These are phyloP conservation scores for Tuber indicum DNA, from an alignment of 495 filamentous ascomycete genomes.

Conservation along the genomic window DNA sequence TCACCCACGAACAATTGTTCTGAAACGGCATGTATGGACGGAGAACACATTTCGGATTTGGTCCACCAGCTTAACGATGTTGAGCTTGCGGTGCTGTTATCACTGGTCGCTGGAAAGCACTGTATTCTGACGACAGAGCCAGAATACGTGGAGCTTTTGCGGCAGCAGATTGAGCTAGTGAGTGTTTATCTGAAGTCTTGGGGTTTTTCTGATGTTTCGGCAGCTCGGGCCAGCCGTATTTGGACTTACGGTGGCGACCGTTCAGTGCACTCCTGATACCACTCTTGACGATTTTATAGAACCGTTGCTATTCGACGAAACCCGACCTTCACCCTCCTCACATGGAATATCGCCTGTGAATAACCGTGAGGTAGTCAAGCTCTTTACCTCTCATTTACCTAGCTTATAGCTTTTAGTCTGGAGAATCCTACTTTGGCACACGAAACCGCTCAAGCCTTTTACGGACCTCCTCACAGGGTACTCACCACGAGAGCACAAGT, in stretches of 20 bases:
- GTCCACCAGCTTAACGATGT: conserved; percentile 74
- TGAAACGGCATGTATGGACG: conserved; percentile 31
- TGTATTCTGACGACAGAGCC: conserved; percentile 74
- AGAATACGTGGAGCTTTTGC: conserved; percentile 56
- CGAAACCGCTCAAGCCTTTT: conserved; percentile 31
- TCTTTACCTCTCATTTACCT: neutral
- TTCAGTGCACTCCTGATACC: conserved; percentile 65
- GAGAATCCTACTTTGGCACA: conserved; percentile 30
- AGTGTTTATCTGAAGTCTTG: neutral
- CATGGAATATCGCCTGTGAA: conserved; percentile 32
- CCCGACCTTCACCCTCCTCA: conserved; percentile 25
- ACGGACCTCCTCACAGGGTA: conserved; percentile 29
- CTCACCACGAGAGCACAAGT: conserved; percentile 22
- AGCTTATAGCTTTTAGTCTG: neutral
- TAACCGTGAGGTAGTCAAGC: conserved; percentile 28
- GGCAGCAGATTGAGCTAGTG: conserved; percentile 67
- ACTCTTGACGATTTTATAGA: conserved; percentile 73
- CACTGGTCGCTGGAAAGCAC: conserved; percentile 70
- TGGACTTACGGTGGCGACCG: conserved; percentile 56
- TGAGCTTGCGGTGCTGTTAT: conserved; percentile 78
- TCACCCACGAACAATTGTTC: neutral
- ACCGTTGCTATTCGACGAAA: conserved; percentile 54
- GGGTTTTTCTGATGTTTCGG: neutral
- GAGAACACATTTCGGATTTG: conserved; percentile 30
- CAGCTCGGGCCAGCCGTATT: conserved; percentile 66